phyloP scores from a whole-genome alignment of 164 flowering plant genomes.

The Litsea cubeba region DNA sequence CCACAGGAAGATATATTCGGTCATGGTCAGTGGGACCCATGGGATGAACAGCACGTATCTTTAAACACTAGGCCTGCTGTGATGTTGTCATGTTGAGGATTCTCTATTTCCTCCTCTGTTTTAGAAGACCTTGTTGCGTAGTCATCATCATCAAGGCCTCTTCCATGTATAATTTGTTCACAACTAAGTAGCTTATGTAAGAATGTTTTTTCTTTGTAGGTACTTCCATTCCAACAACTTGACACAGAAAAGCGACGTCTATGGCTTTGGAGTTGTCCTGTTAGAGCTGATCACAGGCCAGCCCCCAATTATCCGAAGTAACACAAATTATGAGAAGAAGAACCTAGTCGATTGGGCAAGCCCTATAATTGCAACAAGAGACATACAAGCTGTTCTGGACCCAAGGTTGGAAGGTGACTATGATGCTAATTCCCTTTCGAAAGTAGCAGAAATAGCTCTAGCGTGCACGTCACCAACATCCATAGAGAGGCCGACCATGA shows the following conservation, averaged over 20 bases:
- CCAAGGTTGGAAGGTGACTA: constrained; percentile 27
- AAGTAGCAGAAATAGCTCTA: constrained; percentile 40
- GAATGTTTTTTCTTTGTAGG: constrained; percentile 10
- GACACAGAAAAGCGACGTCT: constrained; percentile 51
- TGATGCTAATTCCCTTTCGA: constrained; percentile 34
- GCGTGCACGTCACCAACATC: constrained; percentile 23
- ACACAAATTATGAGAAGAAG: not conserved
- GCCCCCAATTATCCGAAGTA: constrained; percentile 14
- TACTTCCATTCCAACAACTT: constrained; percentile 23
- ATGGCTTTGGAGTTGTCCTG: constrained; percentile 49
- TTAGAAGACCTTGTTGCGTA: too few species aligned
- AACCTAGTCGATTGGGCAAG: constrained; percentile 33
- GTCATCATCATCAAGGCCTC: too few species aligned
- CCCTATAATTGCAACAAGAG: constrained; percentile 26
- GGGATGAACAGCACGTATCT: too few species aligned
- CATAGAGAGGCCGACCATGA: too few species aligned
- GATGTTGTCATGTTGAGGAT: too few species aligned
- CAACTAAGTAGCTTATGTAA: too few species aligned
- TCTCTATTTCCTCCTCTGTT: too few species aligned
- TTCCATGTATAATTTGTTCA: too few species aligned
- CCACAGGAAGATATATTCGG: too few species aligned
- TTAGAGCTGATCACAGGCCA: constrained; percentile 44
- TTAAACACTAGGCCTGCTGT: too few species aligned
- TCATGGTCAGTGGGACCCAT: too few species aligned
- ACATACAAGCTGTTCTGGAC: constrained; percentile 31